Conservation (phyloP, 345 rosid genomes). For the Dimocarpus longan region DNA sequence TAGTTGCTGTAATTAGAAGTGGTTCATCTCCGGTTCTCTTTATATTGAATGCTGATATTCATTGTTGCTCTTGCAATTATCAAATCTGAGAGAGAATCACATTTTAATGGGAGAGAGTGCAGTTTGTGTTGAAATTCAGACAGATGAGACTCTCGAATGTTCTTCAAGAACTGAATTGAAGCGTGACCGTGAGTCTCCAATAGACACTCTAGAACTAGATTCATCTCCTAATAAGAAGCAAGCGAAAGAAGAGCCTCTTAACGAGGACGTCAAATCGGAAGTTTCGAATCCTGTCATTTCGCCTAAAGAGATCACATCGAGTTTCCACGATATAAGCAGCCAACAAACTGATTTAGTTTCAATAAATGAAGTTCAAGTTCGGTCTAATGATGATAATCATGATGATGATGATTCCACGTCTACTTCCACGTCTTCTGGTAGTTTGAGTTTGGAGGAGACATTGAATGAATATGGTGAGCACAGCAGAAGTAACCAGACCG, state of each 20-base stretch:
- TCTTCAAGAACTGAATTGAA: constrained; percentile 45
- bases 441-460: constrained; percentile 52
- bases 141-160: constrained; percentile 34
- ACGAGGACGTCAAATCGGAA: constrained; percentile 79
- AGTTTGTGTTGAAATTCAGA: constrained; percentile 41
- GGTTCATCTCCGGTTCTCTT: constrained; percentile 9
- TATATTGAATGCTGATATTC: constrained; percentile 31
- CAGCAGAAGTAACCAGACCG: constrained; percentile 35
- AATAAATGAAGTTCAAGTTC: constrained; percentile 29
- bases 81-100: constrained; percentile 7
- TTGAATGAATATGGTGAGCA: constrained; percentile 60
- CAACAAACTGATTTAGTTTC: constrained; percentile 38
- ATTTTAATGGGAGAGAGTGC: constrained; percentile 58
- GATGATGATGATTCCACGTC: constrained; percentile 5
- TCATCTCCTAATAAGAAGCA: constrained; percentile 53
- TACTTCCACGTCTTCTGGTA: constrained; percentile 44
- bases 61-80: background rate
- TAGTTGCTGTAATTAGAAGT: constrained; percentile 23
- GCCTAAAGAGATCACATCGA: constrained; percentile 50
- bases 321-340: constrained; percentile 57
- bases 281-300: constrained; percentile 75
- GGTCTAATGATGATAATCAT: constrained; percentile 31
- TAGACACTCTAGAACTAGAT: constrained; percentile 34
- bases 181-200: constrained; percentile 39
- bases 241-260: constrained; percentile 69